Conservation (phyloP, 306 rosid genomes). For the Parietaria judaica region DNA sequence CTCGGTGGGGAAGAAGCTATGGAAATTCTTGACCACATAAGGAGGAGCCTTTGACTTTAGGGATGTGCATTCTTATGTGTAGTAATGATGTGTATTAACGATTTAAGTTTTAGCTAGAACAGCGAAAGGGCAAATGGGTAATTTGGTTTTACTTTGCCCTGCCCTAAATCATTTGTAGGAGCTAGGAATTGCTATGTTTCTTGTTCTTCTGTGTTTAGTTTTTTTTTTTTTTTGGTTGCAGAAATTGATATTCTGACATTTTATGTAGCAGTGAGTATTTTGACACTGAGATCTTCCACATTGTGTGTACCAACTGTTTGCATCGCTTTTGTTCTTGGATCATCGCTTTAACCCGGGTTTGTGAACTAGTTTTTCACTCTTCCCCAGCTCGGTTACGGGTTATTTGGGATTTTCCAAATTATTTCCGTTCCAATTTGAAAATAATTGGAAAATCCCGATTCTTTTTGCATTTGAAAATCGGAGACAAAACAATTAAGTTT, state of each 20-base stretch:
- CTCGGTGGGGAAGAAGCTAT: conserved; percentile 79
- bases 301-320: conserved; percentile 62
- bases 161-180: conserved; percentile 8
- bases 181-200: conserved; percentile 29
- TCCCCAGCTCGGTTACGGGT: too few relatives aligned
- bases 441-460: too few relatives aligned
- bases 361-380: too few relatives aligned
- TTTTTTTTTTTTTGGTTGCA: not conserved
- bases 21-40: conserved; percentile 81
- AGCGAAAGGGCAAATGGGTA: conserved; percentile 27
- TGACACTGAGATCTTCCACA: conserved; percentile 40
- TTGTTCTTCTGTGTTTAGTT: conserved; percentile 11
- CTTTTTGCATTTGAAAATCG: too few relatives aligned
- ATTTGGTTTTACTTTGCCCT: conserved; percentile 39
- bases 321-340: conserved; percentile 25
- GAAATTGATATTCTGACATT: conserved; percentile 20
- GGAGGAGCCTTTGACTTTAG: conserved; percentile 22
- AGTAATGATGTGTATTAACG: conserved; percentile 43
- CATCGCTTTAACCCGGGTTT: conserved; percentile 24
- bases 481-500: too few relatives aligned
- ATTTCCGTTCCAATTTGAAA: too few relatives aligned
- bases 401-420: too few relatives aligned
- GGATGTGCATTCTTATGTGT: conserved; percentile 37
- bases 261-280: conserved; percentile 43
- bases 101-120: conserved; percentile 42